phyloP scores from a whole-genome alignment of 2,329 filamentous ascomycete species.

The Penicillium sclerotigenum region DNA sequence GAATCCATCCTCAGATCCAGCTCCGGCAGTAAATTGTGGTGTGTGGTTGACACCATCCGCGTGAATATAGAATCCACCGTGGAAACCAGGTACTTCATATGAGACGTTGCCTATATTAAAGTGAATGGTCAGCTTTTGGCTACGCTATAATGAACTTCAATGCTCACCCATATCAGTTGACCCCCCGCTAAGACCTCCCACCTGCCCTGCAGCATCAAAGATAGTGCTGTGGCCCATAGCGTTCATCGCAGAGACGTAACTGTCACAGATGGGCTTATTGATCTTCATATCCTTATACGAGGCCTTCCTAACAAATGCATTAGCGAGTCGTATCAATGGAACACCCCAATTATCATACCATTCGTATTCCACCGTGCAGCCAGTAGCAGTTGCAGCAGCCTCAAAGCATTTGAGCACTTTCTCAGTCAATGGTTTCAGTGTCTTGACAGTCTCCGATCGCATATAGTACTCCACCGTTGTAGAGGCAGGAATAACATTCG shows the following conservation, averaged over 20 bases:
- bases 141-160: not conserved
- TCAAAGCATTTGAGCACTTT: conserved; percentile 33
- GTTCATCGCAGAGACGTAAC: conserved; percentile 29
- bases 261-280: conserved; percentile 31
- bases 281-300: conserved; percentile 31
- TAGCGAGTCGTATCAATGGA: not conserved
- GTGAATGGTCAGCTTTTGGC: not conserved
- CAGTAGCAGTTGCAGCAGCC: conserved; percentile 33
- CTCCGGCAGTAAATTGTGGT: conserved; percentile 16
- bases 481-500: conserved; percentile 56
- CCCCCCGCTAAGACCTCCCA: conserved; percentile 19
- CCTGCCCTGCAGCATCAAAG: conserved; percentile 19
- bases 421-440: conserved; percentile 34
- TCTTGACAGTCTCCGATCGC: conserved; percentile 39
- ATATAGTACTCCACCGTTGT: conserved; percentile 47
- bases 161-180: conserved; percentile 31
- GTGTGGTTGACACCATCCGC: conserved; percentile 18
- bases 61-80: conserved; percentile 18
- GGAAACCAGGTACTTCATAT: conserved; percentile 20
- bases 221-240: conserved; percentile 28
- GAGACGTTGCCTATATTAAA: conserved; percentile 13
- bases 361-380: conserved; percentile 30
- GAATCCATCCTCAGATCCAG: conserved; percentile 13
- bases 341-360: conserved; percentile 14
- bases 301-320: conserved; percentile 20